Base-by-base conservation (phyloP, 2,329 filamentous ascomycete genomes). In the Beauveria sp. region DNA sequence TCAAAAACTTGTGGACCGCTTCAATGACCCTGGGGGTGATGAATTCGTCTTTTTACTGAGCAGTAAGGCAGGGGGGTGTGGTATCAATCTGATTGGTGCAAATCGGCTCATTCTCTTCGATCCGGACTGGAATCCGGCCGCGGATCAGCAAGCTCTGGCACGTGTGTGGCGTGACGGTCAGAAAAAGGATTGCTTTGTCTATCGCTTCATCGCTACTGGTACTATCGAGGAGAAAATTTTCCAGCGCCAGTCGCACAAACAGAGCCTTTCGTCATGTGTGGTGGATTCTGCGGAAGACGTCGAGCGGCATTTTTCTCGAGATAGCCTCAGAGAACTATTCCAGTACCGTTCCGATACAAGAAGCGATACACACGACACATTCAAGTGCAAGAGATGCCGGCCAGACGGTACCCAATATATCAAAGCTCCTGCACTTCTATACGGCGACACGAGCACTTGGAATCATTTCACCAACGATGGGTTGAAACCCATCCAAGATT, bases 221-320 rank as follows among this genome's bases (percentile, higher is more conserved):
- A 97, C 92, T 0, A 99, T 99, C 64, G 94, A 99, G 71, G 94
- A 99, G 75, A 99, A 99, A 77, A 97, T 99, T 67, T 99, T 99
- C 77, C 94, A 99, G 74, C 88, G 96, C 10, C 94, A 99, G 71
- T 96, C 91, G 1, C 96, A 99, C 79, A 99, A 99, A 76, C 94
- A 99, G 75, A 96, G 91, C 8, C 80, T 99, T 1, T 97, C 93
- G 0, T 96, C 91, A 0, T 97, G 92, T 68, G 94, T 99, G 5
- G 94, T 99, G 8, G 94, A 99, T 74, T 92, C 90, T 3, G 93
- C 91, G 1, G 93, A 99, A 75, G 94, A 99, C 66, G 94, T 99
- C 2, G 94, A 99, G 75, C 86, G 94, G 4, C 94, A 99, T 75
- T 99, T 99, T 75, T 93, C 89, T 16, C 80, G 96, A 1, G 94